A percentile compares a stretch with the other conserved stretches of the same genome.
These are phyloP conservation scores for Thinopyrum elongatum DNA, from an alignment of 176 grass and related monocot species.

Conservation along the genomic window DNA sequence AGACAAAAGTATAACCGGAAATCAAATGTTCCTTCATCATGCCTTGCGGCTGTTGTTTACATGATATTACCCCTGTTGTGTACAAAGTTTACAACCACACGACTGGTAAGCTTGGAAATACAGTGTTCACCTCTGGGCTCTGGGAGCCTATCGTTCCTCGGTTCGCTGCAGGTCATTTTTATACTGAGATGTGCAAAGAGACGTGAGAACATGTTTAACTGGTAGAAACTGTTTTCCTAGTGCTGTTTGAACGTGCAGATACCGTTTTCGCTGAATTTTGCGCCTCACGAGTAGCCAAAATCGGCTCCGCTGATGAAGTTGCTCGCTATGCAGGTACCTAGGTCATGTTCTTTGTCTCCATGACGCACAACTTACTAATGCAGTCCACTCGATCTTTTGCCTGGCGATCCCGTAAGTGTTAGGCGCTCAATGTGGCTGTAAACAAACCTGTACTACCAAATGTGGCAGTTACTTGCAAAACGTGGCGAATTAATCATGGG, in stretches of 20 bases:
- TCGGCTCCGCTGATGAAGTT: neutral
- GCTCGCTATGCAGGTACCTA: too few species aligned
- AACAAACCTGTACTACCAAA: too few species aligned
- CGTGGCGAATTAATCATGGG: too few species aligned
- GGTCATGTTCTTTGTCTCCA: too few species aligned
- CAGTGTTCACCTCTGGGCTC: neutral
- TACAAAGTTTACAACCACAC: neutral
- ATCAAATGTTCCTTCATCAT: neutral
- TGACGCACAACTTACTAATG: too few species aligned
- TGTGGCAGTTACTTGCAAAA: too few species aligned
- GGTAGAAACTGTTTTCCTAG: neutral
- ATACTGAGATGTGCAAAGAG: neutral
- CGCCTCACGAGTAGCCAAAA: too few species aligned
- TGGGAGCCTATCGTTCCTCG: too few species aligned
- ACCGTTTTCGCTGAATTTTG: neutral
- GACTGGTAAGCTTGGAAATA: neutral
- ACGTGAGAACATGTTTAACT: too few species aligned
- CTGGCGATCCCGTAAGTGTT: too few species aligned
- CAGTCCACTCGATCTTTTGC: too few species aligned
- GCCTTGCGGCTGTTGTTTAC: neutral
- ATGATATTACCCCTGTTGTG: neutral
- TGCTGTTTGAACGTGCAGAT: neutral
- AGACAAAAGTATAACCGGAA: neutral
- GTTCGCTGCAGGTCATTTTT: neutral
- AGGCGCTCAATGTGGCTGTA: too few species aligned